These are phyloP conservation scores for Chrysosphaeria jannelii DNA, from an alignment of 2,329 filamentous ascomycete species.

Conservation along the genomic window DNA sequence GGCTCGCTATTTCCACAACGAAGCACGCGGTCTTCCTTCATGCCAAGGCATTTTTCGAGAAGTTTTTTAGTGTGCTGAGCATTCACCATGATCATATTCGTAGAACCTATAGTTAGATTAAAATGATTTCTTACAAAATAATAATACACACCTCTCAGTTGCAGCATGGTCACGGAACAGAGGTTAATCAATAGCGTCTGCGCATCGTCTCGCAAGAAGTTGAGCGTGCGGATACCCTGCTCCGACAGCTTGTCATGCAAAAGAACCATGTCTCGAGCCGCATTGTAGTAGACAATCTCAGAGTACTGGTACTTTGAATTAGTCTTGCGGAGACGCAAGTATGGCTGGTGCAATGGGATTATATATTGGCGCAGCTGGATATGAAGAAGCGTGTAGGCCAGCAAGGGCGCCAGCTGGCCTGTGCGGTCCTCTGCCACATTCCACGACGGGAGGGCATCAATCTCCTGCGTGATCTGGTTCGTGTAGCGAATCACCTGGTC, in stretches of 20 bases:
- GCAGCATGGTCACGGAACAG: constrained; percentile 27
- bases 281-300: constrained; percentile 31
- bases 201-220: constrained; percentile 28
- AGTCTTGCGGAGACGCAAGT: constrained; percentile 24
- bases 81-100: constrained; percentile 31
- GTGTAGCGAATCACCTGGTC: constrained; percentile 30
- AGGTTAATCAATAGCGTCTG: constrained; percentile 29
- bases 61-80: constrained; percentile 26
- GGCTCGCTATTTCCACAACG: constrained; percentile 33
- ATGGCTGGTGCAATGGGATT: constrained; percentile 28
- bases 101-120: too few relatives aligned
- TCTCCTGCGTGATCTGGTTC: constrained; percentile 28
- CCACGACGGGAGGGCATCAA: constrained; percentile 28
- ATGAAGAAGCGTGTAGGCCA: constrained; percentile 28
- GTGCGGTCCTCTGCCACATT: constrained; percentile 11
- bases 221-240: constrained; percentile 24
- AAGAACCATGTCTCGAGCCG: constrained; percentile 28
- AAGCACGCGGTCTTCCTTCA: constrained; percentile 29
- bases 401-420: constrained; percentile 18
- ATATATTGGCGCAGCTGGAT: constrained; percentile 31
- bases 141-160: constrained; percentile 22
- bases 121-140: too few relatives aligned
- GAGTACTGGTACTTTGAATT: constrained; percentile 32
- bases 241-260: constrained; percentile 28
- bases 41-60: constrained; percentile 27